Evolutionary conservation across 352 stramenopile species (phyloP).

Genomic region (Globisporangium mamillatum): DNA sequence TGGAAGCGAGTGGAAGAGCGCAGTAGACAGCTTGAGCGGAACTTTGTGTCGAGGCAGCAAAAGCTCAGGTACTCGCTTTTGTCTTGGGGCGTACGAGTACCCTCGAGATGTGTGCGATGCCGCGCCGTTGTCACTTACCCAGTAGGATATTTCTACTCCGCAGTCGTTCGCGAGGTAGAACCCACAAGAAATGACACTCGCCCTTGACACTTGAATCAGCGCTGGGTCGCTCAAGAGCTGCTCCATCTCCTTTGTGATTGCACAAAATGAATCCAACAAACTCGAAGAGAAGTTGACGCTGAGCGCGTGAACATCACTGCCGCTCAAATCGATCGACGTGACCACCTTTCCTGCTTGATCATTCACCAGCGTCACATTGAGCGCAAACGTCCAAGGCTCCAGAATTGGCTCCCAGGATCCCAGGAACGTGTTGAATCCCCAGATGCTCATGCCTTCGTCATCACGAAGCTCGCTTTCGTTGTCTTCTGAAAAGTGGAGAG

Average conservation of each 20-base stretch:
- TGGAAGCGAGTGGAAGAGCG: constrained; percentile 61
- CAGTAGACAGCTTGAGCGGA: constrained; percentile 65
- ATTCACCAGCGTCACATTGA: constrained; percentile 31
- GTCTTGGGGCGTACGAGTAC: constrained; percentile 55
- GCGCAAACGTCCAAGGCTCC: constrained; percentile 72
- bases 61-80: constrained; percentile 40
- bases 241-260: constrained; percentile 59
- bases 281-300: constrained; percentile 71
- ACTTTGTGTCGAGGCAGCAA: constrained; percentile 54
- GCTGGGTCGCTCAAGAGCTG: constrained; percentile 22
- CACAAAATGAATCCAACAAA: constrained; percentile 61
- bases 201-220: constrained; percentile 36
- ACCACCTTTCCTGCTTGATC: constrained; percentile 47
- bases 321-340: constrained; percentile 47
- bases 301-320: constrained; percentile 53
- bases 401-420: constrained; percentile 79
- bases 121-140: constrained; percentile 50
- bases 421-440: constrained; percentile 72
- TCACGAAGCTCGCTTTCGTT: constrained; percentile 39
- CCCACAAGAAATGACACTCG: constrained; percentile 74
- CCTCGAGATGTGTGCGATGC: constrained; percentile 37
- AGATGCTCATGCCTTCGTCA: constrained; percentile 74
- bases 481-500: constrained; percentile 63
- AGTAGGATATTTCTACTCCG: constrained; percentile 56
- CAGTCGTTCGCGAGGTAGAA: constrained; percentile 81